Base-by-base conservation (phyloP, 768 basidiomycete genomes). In the Suillus sp. region DNA sequence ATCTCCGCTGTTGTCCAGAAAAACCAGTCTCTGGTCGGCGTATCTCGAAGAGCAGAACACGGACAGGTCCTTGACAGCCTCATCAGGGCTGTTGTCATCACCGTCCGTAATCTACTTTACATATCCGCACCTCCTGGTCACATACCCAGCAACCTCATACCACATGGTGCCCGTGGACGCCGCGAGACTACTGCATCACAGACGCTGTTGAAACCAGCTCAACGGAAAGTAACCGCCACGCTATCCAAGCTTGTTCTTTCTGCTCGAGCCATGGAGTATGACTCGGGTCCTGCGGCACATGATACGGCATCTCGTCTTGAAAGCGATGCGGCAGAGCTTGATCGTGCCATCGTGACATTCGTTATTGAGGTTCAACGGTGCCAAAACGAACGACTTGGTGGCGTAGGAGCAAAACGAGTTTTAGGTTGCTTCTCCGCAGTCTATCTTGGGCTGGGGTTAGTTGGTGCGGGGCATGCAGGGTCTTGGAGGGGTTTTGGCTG, bases 401-500 rank as follows among this genome's bases (percentile, higher is more conserved):
- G 59, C 13, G 22, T 67, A 10, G 74, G 75, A 11, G 67, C 77
- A 13, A 89, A 87, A 70, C 84, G 89, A 32, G 67, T 92, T 30
- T 78, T 81, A 34, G 91, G 88, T 9, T 83, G 82, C 16, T 87
- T 92, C 66, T 79, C 81, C 22, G 82, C 87, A 0, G 76, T 78
- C 14, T 86, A 89, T 66, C 76, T 94, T 51, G 94, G 94, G 0
- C 74, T 88, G 20, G 91, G 92, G 18, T 79, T 93, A n/a, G 83
- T 91, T 40, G 94, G 94, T 20, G 91, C 88, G 4, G 93, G 94
- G 4, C 79, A 81, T 59, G 93, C 83, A 27, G 92, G 84, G 10
- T 78, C 80, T 25, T 95, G 93, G 93, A 91, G 86, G 67, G 94
- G 92, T 14, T 92, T 93, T 66, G 95, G 94, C 38, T 95, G 89